Evolutionary conservation across 1,284 basidiomycete species (phyloP), one percentile per base, ranked within the genome.

Genomic region (Rhodofomes roseus): DNA sequence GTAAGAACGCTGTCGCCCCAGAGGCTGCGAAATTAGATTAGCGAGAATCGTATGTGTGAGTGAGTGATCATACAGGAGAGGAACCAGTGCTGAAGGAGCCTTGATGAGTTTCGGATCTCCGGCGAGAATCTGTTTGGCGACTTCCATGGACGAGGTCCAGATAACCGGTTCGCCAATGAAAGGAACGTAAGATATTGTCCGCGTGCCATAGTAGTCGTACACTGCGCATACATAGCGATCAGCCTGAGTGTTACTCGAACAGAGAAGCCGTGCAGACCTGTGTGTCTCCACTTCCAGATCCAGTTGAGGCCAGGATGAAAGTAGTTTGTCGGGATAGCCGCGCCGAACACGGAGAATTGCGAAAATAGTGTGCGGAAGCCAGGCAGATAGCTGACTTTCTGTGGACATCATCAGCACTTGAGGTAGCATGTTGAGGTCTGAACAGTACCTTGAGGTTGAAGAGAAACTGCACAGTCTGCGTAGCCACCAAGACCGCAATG

Each of bases 281-380:
- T 40, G 4, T 44, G 39, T 7, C 60, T 14, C 60, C 60, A 61
- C 20, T 36, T 12, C 60, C 60, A 61, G 2, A 55, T 53, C 60
- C 60, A 61, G 50, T 61, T 48, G 7, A 51, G 23, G 27, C 60
- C 60, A 4, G 60, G 56, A 36, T 61, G 57, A 29, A 58, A 50
- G 20, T 54, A 51, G 2, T 37, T 25, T 6, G 60, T 58, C 1
- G 60, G 60, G 31, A 58, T 37, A 3, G 43, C 20, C 11, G 50
- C 50, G 23, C 50, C 50, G n/a, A 52, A 36, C n/a, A 52, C 50
- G 29, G 50, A 52, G 31, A 52, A 52, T 36, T 52, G 54, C 11
- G 54, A 55, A 46, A 55, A 55, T 4, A 44, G 14, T 8, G 40
- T 43, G 39, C 54, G 54, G 54, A 55, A 55, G 18, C 54, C 54